Percentiles rank a stretch among this genome's conserved stretches.
Evolutionary conservation across 345 rosid genomes (phyloP).

Genomic region (Toxicodendron radicans): DNA sequence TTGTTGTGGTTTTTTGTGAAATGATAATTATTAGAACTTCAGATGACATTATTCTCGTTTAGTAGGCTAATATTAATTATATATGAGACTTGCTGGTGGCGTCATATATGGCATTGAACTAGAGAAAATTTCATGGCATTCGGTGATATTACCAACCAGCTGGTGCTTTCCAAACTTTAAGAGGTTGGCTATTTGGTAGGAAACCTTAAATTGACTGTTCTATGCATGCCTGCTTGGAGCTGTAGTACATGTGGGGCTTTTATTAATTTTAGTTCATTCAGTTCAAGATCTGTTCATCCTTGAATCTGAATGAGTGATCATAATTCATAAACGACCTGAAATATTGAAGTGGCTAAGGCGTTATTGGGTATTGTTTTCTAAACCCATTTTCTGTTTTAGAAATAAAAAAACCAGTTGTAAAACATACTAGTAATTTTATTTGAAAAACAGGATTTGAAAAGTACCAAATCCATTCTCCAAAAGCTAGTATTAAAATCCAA

Average conservation of each 20-base stretch:
- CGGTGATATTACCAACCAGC: neutral
- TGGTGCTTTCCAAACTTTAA: neutral
- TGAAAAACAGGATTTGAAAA: neutral
- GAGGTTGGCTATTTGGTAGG: neutral
- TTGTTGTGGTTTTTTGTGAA: neutral
- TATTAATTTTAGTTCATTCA: neutral
- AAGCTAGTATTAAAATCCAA: neutral
- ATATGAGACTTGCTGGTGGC: neutral
- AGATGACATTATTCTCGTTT: neutral
- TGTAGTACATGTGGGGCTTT: neutral
- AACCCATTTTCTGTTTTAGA: neutral
- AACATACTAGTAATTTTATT: neutral
- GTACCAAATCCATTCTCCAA: neutral
- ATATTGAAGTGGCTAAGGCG: neutral
- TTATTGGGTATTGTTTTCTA: neutral
- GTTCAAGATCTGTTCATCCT: neutral
- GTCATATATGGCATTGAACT: neutral
- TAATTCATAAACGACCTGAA: neutral
- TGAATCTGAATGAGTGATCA: neutral
- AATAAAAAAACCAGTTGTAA: no score
- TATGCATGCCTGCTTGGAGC: neutral
- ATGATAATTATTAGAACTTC: neutral
- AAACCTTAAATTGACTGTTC: neutral
- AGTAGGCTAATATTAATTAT: neutral
- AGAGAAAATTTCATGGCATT: neutral